Base-by-base conservation (phyloP, 768 basidiomycete genomes). In the Rhodosporidiobolus odoratus region DNA sequence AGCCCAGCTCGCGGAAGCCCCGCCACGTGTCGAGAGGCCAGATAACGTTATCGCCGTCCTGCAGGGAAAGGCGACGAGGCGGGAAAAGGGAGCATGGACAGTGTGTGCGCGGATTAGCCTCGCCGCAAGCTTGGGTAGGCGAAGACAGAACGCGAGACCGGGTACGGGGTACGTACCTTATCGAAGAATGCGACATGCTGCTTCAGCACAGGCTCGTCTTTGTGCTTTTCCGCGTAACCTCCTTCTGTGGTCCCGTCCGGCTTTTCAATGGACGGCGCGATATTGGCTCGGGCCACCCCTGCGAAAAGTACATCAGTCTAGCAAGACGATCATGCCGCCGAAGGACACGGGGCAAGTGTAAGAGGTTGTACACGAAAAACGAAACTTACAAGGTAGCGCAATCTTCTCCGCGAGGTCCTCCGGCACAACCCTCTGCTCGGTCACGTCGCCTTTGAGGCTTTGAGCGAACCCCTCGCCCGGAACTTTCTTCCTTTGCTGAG, bases 21-120 rank as follows among this genome's bases (percentile, higher is more conserved):
- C 61, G 74, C 75, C 77, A 83, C 13, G 83, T 84, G 61, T 84
- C 82, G 17, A 72, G 63, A 7, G 83, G 83, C 81, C 81, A 84
- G 60, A 84, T 81, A 54, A 83, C 66, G 4, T 82, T 82, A 62
- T 84, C 83, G 6, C 68, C 54, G 40, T 67, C 65, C 38, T 66
- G 57, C 16, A 19, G 10, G 8, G n/a, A 17, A 21, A 19, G 27
- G 52, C 12, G 27, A 19, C 27, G 52, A 12, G 52, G 27, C 12
- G 52, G 8, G 27, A 27, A 30, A 8, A 30, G 7, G 4, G 52
- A 9, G 27, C 27, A 53, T n/a, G 43, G 27, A 15, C n/a, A 53
- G 27, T 8, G 6, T 30, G 8, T 23, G 32, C 4, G 21, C 23
- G 4, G 6, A 30, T 30, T 9, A 4, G 23, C 52, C 19, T 19